phyloP scores from a whole-genome alignment of 2,329 filamentous ascomycete genomes.

The Sporothrix humicola region DNA sequence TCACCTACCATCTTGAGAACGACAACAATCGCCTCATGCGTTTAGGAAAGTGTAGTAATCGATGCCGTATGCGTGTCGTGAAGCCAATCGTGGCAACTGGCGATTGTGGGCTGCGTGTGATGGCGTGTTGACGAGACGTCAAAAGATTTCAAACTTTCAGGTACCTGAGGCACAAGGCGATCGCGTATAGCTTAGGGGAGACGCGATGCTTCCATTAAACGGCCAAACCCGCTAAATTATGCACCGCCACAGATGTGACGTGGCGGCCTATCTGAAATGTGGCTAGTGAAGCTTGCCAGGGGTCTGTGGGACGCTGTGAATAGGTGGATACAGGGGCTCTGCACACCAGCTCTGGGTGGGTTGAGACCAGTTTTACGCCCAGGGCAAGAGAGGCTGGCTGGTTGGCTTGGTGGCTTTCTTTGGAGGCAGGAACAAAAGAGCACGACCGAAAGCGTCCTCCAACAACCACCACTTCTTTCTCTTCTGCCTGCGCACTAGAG shows the following conservation, averaged over 20 bases:
- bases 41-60: neutral
- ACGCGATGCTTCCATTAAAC: slow-evolving; percentile 34
- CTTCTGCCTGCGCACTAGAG: slow-evolving; percentile 19
- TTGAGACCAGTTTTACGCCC: slow-evolving; percentile 32
- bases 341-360: slow-evolving; percentile 5
- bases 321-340: neutral
- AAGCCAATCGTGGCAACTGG: neutral
- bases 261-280: slow-evolving; percentile 22
- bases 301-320: neutral
- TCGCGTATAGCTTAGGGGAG: slow-evolving; percentile 30
- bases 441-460: slow-evolving; percentile 20
- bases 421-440: slow-evolving; percentile 14
- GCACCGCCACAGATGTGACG: slow-evolving; percentile 32
- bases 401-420: too few species aligned
- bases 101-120: neutral
- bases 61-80: neutral
- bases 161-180: slow-evolving; percentile 20
- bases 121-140: neutral
- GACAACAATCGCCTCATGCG: slow-evolving; percentile 7
- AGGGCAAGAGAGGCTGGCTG: slow-evolving; percentile 1
- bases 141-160: neutral
- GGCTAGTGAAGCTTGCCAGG: slow-evolving; percentile 27
- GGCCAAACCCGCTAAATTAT: neutral
- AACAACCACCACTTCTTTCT: slow-evolving; percentile 21
- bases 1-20: slow-evolving; percentile 31